phyloP scores from a whole-genome alignment of 768 basidiomycete species.

The Boletus barrowsii region DNA sequence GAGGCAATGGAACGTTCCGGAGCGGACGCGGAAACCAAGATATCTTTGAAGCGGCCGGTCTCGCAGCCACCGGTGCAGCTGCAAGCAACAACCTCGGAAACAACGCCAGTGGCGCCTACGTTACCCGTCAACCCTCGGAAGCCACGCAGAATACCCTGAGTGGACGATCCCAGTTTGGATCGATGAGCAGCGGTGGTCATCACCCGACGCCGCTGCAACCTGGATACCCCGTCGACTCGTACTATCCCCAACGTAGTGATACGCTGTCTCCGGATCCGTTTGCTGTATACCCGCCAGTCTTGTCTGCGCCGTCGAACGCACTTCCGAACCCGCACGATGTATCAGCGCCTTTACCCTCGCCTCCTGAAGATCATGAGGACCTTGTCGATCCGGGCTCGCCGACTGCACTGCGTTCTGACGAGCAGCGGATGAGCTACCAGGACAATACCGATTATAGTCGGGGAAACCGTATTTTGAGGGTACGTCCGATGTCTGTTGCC shows the following conservation, averaged over 20 bases:
- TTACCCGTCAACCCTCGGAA: constrained; percentile 27
- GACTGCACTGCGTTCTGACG: constrained; percentile 11
- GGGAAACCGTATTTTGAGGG: constrained; percentile 27
- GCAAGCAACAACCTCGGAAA: not conserved
- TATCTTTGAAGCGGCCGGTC: constrained; percentile 27
- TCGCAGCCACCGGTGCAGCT: constrained; percentile 12
- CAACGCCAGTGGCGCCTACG: constrained; percentile 2
- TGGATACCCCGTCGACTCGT: constrained; percentile 24
- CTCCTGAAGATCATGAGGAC: constrained; percentile 11
- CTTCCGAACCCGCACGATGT: constrained; percentile 24
- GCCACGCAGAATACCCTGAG: constrained; percentile 23
- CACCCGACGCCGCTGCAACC: constrained; percentile 21
- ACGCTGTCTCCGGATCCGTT: constrained; percentile 28
- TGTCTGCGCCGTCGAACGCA: not conserved
- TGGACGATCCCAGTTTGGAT: constrained; percentile 22
- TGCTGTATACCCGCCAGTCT: constrained; percentile 22
- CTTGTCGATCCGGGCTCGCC: constrained; percentile 2
- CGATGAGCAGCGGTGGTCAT: constrained; percentile 13
- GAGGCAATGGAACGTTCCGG: constrained; percentile 13
- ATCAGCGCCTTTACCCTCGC: constrained; percentile 6
- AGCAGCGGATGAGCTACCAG: constrained; percentile 29
- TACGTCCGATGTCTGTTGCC: constrained; percentile 5
- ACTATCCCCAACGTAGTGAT: constrained; percentile 24
- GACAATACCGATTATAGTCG: constrained; percentile 31
- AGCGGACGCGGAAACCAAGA: constrained; percentile 26